Evolutionary conservation across 805 yeast genomes (phyloP).

Genomic region (Komagataella phaffii): DNA sequence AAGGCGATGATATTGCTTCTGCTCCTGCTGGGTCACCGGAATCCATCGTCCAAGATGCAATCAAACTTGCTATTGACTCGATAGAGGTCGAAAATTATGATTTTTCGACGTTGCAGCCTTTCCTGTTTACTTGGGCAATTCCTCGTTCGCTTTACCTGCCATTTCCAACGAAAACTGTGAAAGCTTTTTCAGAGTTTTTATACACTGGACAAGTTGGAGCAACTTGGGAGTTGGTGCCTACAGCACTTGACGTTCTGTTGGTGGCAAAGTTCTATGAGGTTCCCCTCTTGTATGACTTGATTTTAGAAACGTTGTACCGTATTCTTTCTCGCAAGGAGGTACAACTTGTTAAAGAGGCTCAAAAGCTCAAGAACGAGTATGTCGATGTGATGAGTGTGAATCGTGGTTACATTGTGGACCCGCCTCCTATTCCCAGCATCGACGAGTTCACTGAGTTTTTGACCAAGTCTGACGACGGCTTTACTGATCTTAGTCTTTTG

Average conservation of each 20-base stretch:
- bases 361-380: constrained; percentile 14
- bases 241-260: constrained; percentile 48
- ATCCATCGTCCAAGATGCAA: constrained; percentile 1
- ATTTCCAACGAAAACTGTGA: constrained; percentile 43
- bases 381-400: constrained; percentile 3
- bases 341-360: constrained; percentile 26
- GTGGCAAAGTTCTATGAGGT: constrained; percentile 55
- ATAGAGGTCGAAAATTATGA: not conserved
- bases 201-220: constrained; percentile 73
- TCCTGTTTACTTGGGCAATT: constrained; percentile 11
- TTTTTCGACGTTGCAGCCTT: not conserved
- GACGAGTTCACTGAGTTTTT: constrained; percentile 41
- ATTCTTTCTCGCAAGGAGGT: constrained; percentile 58
- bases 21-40: constrained; percentile 1
- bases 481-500: constrained; percentile 39
- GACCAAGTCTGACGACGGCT: constrained; percentile 53
- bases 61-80: constrained; percentile 2
- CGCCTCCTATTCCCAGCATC: constrained; percentile 15
- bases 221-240: constrained; percentile 60
- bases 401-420: constrained; percentile 5
- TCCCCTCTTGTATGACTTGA: constrained; percentile 57
- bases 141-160: constrained; percentile 65
- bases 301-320: constrained; percentile 56
- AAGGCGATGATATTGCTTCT: not conserved
- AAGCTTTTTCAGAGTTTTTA: constrained; percentile 58